Conservation (phyloP, 1,284 basidiomycete genomes). For the Cystobasidium pallidum region DNA sequence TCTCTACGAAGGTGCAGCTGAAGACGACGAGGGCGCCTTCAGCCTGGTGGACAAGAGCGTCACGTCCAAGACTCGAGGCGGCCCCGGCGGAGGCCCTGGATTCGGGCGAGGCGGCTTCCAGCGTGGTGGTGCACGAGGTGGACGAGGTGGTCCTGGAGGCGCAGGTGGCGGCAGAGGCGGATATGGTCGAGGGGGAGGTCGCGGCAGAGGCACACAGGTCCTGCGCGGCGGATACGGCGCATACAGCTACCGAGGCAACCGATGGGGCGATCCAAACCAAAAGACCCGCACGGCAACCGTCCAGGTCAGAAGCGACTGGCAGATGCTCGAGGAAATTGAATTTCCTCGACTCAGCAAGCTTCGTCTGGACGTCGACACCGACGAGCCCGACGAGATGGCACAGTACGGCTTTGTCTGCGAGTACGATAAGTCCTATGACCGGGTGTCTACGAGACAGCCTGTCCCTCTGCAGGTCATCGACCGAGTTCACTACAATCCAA, state of each 20-base stretch:
- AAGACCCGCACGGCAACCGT: conserved; percentile 93
- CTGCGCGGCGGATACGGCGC: conserved; percentile 51
- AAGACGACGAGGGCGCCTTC: conserved; percentile 95
- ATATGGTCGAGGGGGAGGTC: conserved; percentile 50
- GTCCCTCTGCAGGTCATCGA: conserved; percentile 88
- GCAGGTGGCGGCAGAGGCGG: conserved; percentile 35
- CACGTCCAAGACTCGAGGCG: conserved; percentile 38
- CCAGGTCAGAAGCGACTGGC: conserved; percentile 87
- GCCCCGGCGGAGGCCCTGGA: conserved; percentile 15
- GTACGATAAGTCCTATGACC: conserved; percentile 95
- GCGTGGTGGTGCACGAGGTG: conserved; percentile 44
- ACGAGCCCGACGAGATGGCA: conserved; percentile 81
- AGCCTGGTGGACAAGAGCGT: conserved; percentile 85
- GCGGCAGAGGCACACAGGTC: conserved; percentile 54
- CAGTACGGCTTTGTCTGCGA: conserved; percentile 86
- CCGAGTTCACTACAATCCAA: conserved; percentile 95
- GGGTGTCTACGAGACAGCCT: conserved; percentile 90
- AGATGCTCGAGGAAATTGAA: conserved; percentile 94
- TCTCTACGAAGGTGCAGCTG: conserved; percentile 58
- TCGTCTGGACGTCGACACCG: conserved; percentile 75
- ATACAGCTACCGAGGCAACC: conserved; percentile 40
- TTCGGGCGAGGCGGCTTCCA: conserved; percentile 11
- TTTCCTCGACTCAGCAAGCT: conserved; percentile 91
- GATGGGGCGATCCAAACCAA: conserved; percentile 82
- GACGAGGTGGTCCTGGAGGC: conserved; percentile 47